Evolutionary conservation across 2,329 filamentous ascomycete species (phyloP), one percentile per base, ranked within the genome.

Genomic region (Clarireedia hainanense): DNA sequence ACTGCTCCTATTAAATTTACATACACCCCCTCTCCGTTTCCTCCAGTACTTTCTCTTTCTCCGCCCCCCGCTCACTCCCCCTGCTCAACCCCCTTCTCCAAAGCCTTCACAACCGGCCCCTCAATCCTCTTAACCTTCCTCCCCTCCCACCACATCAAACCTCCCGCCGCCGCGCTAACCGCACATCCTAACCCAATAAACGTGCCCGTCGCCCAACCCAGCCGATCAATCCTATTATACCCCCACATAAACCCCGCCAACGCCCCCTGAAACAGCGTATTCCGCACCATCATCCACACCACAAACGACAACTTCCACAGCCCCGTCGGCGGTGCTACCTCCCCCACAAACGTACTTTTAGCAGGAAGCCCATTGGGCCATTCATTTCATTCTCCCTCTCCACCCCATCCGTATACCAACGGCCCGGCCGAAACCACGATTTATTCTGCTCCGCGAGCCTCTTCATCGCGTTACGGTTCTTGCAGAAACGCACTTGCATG

Each of bases 231-330:
- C 14, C 58, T 40, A 42, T 60, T 58, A 34, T 60, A 61, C 17
- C 45, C 53, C 57, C 58, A 64, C 58, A 64, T 64, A 17, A 60
- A 56, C 2, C 47, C 47, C 7, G 52, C 45, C 20, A 62, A 43
- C 6, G 55, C 49, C 7, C 47, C 57, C 24, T 61, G 58, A 4
- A 80, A 52, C 2, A 76, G 69, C 1, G 74, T 77, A 54, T 62
- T 61, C 23, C 45, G 40, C 3, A 60, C 45, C 58, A 59, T 60
- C 58, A 59, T 59, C 70, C 60, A 62, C 34, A 1, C 67, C 69
- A 43, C 81, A 54, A 85, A 81, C 61, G 91, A 86, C 67, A 95
- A 74, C 69, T 87, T 90, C 86, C 88, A 91, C 7, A 79, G 62
- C 30, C 71, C 70, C 0, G 86, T 90, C 2, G 85, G 78, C 2